Evolutionary conservation across 164 flowering plant genomes (phyloP), one percentile per base, ranked within the genome.

Genomic region (Santalum album): DNA sequence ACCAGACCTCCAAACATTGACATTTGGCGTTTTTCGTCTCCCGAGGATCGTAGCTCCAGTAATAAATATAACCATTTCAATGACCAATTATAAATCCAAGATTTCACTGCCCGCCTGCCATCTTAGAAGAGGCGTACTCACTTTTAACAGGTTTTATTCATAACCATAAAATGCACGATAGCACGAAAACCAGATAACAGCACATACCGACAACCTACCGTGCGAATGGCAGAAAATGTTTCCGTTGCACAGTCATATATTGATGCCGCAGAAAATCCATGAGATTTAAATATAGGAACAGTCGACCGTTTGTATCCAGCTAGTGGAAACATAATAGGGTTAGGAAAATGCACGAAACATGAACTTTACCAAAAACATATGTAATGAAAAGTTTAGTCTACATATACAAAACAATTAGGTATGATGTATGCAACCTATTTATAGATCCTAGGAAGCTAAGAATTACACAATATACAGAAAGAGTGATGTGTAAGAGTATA

Each of bases 11-110:
- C 85, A 68, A 92, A 92, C 76, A 75, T 66, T 25, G 81, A 72
- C 94, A 92, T 88, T 65, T 88, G 98, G 39, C 82, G 90, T 72
- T 76, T 92, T 65, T 92, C 98, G 27, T 96, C 98, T 36, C 89
- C 78, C 59, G 88, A 92, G 55, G 98, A 92, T 74, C 98, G 79
- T 19, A 91, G 95, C 95, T 91, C 66, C 19, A 53, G 54, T 42
- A 42, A 42, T 55, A 59, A 57, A 42, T 18, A 12, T 19, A 22
- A 25, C 4, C 15, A 11, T 14, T n/a, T 2, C 49, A 11, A 19
- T 25, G 17, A 39, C 12, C 45, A 25, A 26, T n/a, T 35, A 6
- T 6, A 25, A 9, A 55, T 51, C 25, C 55, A 46, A 39, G 22
- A 17, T n/a, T 51, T 38, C 0, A 26, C 27, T 17, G 50, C 7